These are phyloP conservation scores for Pseudozyma sp. DNA, from an alignment of 1,284 basidiomycete genomes.

Conservation along the genomic window DNA sequence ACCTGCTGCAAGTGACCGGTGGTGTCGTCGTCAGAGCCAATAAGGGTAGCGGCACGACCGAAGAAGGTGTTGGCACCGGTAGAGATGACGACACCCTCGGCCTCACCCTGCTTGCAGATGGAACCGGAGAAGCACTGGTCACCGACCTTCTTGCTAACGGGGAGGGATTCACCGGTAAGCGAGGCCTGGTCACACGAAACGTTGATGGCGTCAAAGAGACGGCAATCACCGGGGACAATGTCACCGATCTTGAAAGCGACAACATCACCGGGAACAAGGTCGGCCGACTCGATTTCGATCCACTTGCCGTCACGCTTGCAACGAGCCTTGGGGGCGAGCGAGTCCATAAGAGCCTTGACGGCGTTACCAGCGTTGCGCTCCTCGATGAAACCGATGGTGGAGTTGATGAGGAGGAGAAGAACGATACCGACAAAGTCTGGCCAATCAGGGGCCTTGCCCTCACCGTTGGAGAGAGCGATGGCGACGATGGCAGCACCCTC, in stretches of 20 bases:
- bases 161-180: slow-evolving; percentile 95
- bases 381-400: slow-evolving; percentile 96
- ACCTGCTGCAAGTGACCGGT: slow-evolving; percentile 79
- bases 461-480: slow-evolving; percentile 94
- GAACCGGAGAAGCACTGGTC: slow-evolving; percentile 81
- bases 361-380: slow-evolving; percentile 97
- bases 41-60: slow-evolving; percentile 91
- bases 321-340: slow-evolving; percentile 95
- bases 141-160: slow-evolving; percentile 81
- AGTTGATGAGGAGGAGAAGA: slow-evolving; percentile 91
- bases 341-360: slow-evolving; percentile 99
- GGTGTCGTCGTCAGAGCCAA: slow-evolving; percentile 90
- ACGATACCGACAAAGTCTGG: slow-evolving; percentile 97
- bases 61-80: slow-evolving; percentile 92
- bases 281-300: slow-evolving; percentile 76
- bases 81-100: slow-evolving; percentile 87
- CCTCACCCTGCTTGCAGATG: slow-evolving; percentile 77
- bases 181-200: slow-evolving; percentile 85
- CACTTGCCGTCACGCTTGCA: slow-evolving; percentile 73
- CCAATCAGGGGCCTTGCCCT: slow-evolving; percentile 88
- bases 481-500: slow-evolving; percentile 96
- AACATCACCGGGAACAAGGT: slow-evolving; percentile 94
- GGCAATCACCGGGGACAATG: slow-evolving; percentile 86
- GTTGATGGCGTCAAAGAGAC: slow-evolving; percentile 82
- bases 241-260: slow-evolving; percentile 88